Conservation (phyloP, 306 rosid species). For the Quercus gilva region DNA sequence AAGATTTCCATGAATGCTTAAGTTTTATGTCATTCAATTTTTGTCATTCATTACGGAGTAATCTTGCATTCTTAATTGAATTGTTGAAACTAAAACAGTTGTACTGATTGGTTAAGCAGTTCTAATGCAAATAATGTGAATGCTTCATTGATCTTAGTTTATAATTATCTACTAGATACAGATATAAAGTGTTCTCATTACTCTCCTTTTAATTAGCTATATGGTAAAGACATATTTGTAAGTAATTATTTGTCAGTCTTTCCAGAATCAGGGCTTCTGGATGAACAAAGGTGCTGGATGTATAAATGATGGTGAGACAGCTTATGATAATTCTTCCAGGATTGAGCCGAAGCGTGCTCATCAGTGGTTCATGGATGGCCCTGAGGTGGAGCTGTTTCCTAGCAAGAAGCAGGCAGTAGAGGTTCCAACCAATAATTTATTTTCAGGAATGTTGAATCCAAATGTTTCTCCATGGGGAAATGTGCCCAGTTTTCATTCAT, state of each 20-base stretch:
- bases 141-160: background rate
- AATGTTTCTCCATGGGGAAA: slow-evolving; percentile 51
- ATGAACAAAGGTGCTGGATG: slow-evolving; percentile 49
- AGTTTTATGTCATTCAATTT: too few species aligned
- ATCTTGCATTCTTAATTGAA: background rate
- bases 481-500: slow-evolving; percentile 55
- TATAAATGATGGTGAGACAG: slow-evolving; percentile 53
- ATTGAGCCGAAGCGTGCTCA: slow-evolving; percentile 66
- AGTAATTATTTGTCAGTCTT: slow-evolving; percentile 34
- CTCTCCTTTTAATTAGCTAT: slow-evolving; percentile 7
- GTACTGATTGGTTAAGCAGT: background rate
- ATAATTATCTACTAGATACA: background rate
- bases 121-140: background rate
- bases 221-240: slow-evolving; percentile 14
- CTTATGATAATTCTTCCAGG: slow-evolving; percentile 48
- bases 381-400: slow-evolving; percentile 55
- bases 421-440: slow-evolving; percentile 39
- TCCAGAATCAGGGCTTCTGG: slow-evolving; percentile 65
- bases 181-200: slow-evolving; percentile 10
- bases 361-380: slow-evolving; percentile 69
- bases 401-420: slow-evolving; percentile 72
- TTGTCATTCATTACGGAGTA: too few species aligned
- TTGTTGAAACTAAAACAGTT: background rate
- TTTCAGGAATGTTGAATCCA: slow-evolving; percentile 46
- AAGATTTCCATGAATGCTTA: too few species aligned